Conservation (phyloP, 768 basidiomycete species). For the Amanita phalloides region DNA sequence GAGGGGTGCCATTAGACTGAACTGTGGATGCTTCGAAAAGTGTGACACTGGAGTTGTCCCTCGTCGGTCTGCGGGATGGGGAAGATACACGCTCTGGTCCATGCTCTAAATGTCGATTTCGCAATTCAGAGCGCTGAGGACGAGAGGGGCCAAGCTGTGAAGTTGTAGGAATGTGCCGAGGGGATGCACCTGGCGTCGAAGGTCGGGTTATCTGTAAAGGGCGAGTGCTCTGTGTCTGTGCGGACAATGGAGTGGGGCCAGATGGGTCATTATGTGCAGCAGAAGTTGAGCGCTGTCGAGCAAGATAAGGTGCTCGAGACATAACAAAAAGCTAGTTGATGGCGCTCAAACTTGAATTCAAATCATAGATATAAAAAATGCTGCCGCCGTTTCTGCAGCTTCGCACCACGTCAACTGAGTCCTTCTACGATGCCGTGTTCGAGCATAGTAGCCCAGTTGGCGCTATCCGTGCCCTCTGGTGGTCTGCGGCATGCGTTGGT, state of each 20-base stretch:
- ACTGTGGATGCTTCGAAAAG: slow-evolving; percentile 27
- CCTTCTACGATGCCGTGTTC: slow-evolving; percentile 23
- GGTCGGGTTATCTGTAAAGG: slow-evolving; percentile 55
- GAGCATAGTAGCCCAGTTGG: slow-evolving; percentile 26
- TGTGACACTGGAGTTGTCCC: slow-evolving; percentile 42
- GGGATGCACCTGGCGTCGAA: slow-evolving; percentile 33
- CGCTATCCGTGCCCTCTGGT: slow-evolving; percentile 42
- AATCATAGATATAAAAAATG: not conserved
- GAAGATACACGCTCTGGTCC: slow-evolving; percentile 37
- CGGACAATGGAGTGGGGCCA: slow-evolving; percentile 23
- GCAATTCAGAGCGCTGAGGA: slow-evolving; percentile 58
- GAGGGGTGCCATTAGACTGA: not conserved
- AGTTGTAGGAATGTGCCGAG: slow-evolving; percentile 25
- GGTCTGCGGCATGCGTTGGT: slow-evolving; percentile 21
- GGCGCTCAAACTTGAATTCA: not conserved
- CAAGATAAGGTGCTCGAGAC: slow-evolving; percentile 39
- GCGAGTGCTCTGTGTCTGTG: slow-evolving; percentile 27
- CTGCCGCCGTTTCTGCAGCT: slow-evolving; percentile 23
- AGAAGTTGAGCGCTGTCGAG: slow-evolving; percentile 16
- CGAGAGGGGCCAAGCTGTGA: slow-evolving; percentile 45
- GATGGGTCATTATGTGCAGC: slow-evolving; percentile 32
- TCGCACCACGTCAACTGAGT: not conserved
- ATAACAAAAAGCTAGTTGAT: slow-evolving; percentile 17
- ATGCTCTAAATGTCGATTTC: slow-evolving; percentile 44
- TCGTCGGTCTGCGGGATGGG: slow-evolving; percentile 31